Evolutionary conservation across 108 stramenopile genomes (phyloP).

Genomic region (Stephanodiscus triporus): DNA sequence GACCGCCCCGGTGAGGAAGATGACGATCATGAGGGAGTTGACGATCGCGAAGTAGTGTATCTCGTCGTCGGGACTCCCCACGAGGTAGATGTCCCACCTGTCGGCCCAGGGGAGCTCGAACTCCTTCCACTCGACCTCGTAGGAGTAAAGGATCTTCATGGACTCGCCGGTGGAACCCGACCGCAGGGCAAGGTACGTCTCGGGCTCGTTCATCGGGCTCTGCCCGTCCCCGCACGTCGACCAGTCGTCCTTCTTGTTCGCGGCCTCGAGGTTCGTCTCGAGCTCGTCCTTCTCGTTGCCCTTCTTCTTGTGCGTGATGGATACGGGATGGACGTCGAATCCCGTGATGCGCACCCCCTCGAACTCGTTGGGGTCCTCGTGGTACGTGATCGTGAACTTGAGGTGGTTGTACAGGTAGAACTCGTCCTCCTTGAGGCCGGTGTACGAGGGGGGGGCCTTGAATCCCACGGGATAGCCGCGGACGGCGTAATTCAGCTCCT

Average conservation of each 20-base stretch:
- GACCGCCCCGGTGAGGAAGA: conserved; percentile 97
- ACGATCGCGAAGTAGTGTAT: conserved; percentile 99
- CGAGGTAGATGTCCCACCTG: conserved; percentile 99
- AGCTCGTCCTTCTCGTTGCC: conserved; percentile 20
- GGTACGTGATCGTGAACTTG: conserved; percentile 87
- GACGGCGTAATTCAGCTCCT: conserved; percentile 80
- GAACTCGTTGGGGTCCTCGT: conserved; percentile 64
- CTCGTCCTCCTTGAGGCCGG: conserved; percentile 59
- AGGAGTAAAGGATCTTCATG: conserved; percentile 77
- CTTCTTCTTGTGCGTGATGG: conserved; percentile 76
- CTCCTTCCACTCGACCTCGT: conserved; percentile 93
- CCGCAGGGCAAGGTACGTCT: conserved; percentile 50
- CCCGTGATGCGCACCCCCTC: conserved; percentile 92
- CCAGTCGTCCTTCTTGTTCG: conserved; percentile 9
- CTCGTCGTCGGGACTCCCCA: conserved; percentile 92
- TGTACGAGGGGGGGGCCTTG: conserved; percentile 60
- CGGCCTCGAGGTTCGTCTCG: conserved; percentile 19
- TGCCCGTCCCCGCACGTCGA: conserved; percentile 41
- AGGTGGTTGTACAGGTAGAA: conserved; percentile 92
- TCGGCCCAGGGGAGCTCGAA: conserved; percentile 91
- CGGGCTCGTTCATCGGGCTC: conserved; percentile 50
- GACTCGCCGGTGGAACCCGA: conserved; percentile 47
- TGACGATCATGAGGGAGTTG: conserved; percentile 98
- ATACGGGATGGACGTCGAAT: conserved; percentile 91
- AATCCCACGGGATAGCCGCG: conserved; percentile 88